Evolutionary conservation across 495 filamentous ascomycete genomes (phyloP), one percentile per base, ranked within the genome.

Genomic region (Geopyxis carbonaria): DNA sequence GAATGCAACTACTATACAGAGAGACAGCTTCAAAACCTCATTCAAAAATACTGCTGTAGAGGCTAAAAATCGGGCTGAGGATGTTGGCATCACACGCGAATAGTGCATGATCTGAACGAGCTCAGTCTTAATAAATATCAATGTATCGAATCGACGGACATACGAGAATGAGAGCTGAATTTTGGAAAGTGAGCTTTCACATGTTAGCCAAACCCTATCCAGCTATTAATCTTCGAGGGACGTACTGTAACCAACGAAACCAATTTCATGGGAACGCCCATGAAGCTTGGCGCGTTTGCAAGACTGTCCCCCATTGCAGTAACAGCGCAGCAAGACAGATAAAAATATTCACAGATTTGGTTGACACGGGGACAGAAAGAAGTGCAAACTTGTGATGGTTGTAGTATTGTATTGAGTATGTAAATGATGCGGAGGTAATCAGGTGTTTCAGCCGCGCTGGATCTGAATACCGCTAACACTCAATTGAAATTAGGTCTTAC

Each of bases 11-110:
- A 78, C 86, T 15, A 93, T 60, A 50, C 77, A 85, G 43, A 94
- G 72, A 11, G 75, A 69, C 22, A 97, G 67, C 61, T 97, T 97
- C 46, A 93, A 68, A 34, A 93, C 70, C 61, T 97, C 89, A 54
- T 85, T 92, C 29, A 94, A 63, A 53, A 97, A 80, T 14, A 97
- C 87, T 10, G 89, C 87, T 19, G 89, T 94, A 11, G 86, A 94
- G 20, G 87, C 74, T 45, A 86, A 76, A 60, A 93, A 97, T 55
- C 86, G 76, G 45, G 81, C 82, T 35, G 80, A 78, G 48, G 73
- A 73, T 22, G 73, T 69, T 4, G 82, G 77, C 89, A 97, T 97
- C 30, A 85, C 70, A 46, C 85, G 70, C 9, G 86, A 93, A 56
- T 94, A 94, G 62, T 93, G 87, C 64, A 86, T 75, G 27, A 94